Conservation (phyloP, 495 filamentous ascomycete genomes). For the Friedmanniomyces simplex region DNA sequence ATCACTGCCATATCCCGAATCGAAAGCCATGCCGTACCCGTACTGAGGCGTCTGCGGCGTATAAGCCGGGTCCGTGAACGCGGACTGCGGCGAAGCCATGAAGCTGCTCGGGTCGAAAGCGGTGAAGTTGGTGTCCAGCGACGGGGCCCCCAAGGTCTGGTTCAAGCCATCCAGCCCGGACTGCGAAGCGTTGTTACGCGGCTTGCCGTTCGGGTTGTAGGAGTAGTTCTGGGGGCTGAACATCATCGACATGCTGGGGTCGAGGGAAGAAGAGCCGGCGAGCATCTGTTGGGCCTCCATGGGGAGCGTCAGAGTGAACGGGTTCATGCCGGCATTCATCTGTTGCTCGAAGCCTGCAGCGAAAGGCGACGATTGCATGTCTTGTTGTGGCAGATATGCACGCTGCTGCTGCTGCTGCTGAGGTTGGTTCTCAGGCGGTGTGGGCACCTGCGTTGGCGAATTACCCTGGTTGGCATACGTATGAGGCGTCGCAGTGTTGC, state of each 20-base stretch:
- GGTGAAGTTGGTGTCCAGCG: slow-evolving; percentile 12
- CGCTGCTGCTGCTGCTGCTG: not conserved
- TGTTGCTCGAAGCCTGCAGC: not conserved
- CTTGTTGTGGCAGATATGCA: not conserved
- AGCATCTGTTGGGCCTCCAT: slow-evolving; percentile 42
- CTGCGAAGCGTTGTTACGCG: not conserved
- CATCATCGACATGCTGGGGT: not conserved
- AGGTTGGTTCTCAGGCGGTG: not conserved
- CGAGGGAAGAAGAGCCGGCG: slow-evolving; percentile 26
- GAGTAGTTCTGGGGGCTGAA: slow-evolving; percentile 25
- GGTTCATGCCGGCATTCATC: slow-evolving; percentile 10
- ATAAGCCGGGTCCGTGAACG: not conserved
- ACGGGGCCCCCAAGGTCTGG: slow-evolving; percentile 16
- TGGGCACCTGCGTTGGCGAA: slow-evolving; percentile 7
- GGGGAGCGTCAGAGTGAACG: slow-evolving; percentile 39
- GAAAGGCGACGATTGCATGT: slow-evolving; percentile 4
- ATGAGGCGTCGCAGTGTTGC: not conserved
- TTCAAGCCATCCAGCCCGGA: slow-evolving; percentile 12
- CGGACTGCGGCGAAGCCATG: not conserved
- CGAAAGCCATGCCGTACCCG: not conserved
- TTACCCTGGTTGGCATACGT: not conserved
- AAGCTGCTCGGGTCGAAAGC: not conserved
- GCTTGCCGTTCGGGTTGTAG: slow-evolving; percentile 27
- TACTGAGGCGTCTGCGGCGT: not conserved
- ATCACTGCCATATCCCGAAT: not conserved